phyloP scores from a whole-genome alignment of 2,329 filamentous ascomycete genomes.

The Colletotrichum sojae region DNA sequence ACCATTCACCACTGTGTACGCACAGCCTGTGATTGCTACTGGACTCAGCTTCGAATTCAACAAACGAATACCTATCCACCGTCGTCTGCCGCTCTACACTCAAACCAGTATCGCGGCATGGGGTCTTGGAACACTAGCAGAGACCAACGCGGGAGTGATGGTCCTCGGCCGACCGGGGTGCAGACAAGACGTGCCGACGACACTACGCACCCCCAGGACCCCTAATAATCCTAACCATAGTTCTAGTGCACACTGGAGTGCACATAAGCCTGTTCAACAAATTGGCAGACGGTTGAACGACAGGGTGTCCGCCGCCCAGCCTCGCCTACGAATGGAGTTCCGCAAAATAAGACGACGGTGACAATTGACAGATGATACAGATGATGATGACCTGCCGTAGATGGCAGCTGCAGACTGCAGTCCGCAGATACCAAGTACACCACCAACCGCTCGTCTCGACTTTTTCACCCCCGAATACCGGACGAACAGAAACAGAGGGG shows the following conservation, averaged over 20 bases:
- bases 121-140: conserved; percentile 35
- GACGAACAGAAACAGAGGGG: conserved; percentile 16
- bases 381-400: conserved; percentile 5
- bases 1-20: neutral
- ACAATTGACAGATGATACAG: conserved; percentile 18
- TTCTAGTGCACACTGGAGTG: neutral
- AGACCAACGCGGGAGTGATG: conserved; percentile 39
- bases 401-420: conserved; percentile 7
- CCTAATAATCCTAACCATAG: conserved; percentile 35
- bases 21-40: conserved; percentile 6
- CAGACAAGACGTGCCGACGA: conserved; percentile 32
- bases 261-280: conserved; percentile 21
- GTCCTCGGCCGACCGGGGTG: conserved; percentile 36
- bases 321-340: conserved; percentile 32
- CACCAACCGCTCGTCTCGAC: conserved; percentile 21
- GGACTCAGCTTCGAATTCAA: conserved; percentile 9
- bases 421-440: neutral
- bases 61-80: conserved; percentile 23
- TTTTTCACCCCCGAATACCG: neutral
- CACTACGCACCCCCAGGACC: conserved; percentile 31
- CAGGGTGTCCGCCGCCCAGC: conserved; percentile 22
- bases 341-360: conserved; percentile 34
- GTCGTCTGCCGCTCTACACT: conserved; percentile 35
- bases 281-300: conserved; percentile 14
- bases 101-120: conserved; percentile 35